Evolutionary conservation across 2,329 filamentous ascomycete genomes (phyloP).

Genomic region (Scedosporium aurantiacum): DNA sequence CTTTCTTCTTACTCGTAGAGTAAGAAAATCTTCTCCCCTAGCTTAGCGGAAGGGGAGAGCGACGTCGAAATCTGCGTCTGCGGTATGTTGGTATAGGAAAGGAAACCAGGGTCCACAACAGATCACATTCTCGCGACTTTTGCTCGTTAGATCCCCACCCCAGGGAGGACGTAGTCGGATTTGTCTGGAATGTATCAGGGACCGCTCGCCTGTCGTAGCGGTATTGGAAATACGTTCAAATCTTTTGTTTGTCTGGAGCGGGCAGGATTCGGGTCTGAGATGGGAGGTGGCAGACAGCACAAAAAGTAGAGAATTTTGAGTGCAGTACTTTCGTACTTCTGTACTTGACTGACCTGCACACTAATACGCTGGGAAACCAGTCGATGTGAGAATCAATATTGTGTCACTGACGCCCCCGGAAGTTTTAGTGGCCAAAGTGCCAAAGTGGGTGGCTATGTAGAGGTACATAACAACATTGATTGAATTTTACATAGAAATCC

Average conservation of each 20-base stretch:
- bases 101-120: neutral
- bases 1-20: neutral
- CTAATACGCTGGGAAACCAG: neutral
- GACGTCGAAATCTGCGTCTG: neutral
- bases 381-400: neutral
- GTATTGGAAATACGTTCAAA: neutral
- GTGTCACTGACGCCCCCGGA: neutral
- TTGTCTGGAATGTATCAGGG: neutral
- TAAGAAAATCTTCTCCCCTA: neutral
- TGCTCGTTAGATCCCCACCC: neutral
- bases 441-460: neutral
- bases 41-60: neutral
- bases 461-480: neutral
- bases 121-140: conserved; percentile 3
- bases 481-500: neutral
- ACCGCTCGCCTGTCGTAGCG: neutral
- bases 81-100: neutral
- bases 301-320: neutral
- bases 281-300: neutral
- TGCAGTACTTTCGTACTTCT: neutral
- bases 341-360: neutral
- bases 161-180: neutral
- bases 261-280: neutral
- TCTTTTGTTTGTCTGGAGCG: neutral
- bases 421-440: neutral